These are phyloP conservation scores for Medicago lupulina DNA, from an alignment of 306 rosid species.

Conservation along the genomic window DNA sequence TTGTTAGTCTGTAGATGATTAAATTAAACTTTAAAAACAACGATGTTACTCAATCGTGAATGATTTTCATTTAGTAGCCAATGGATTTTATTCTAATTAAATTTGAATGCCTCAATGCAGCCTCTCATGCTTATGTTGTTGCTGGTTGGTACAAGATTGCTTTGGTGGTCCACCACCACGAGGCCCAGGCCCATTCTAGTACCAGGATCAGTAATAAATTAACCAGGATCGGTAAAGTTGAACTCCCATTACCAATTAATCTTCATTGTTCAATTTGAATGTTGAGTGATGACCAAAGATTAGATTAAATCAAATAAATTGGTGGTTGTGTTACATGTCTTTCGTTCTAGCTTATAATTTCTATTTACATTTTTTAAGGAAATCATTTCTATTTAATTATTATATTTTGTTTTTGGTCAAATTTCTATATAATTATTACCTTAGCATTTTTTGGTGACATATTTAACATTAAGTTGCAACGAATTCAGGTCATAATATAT, in stretches of 20 bases:
- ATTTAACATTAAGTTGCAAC: too few relatives aligned
- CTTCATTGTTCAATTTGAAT: background rate
- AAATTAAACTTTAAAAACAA: background rate
- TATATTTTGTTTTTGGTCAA: too few relatives aligned
- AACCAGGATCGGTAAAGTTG: background rate
- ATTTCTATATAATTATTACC: background rate
- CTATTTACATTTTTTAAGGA: too few relatives aligned
- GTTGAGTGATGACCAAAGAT: background rate
- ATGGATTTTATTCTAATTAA: background rate
- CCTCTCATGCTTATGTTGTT: constrained; percentile 75
- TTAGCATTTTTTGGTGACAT: background rate
- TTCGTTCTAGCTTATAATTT: background rate
- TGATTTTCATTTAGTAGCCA: background rate
- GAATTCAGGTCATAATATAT: background rate
- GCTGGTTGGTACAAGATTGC: constrained; percentile 71
- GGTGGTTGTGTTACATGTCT: background rate
- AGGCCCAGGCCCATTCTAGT: constrained; percentile 49
- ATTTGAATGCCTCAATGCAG: constrained; percentile 47
- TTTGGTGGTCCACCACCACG: constrained; percentile 66
- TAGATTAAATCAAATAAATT: background rate
- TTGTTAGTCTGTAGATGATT: background rate
- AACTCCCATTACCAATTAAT: background rate
- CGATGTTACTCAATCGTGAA: background rate
- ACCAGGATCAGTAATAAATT: background rate
- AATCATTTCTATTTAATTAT: too few relatives aligned